A percentile compares a stretch with the other conserved stretches of the same genome.
These are phyloP conservation scores for Panicum hallii DNA, from an alignment of 202 grass and related monocot genomes.

Conservation along the genomic window DNA sequence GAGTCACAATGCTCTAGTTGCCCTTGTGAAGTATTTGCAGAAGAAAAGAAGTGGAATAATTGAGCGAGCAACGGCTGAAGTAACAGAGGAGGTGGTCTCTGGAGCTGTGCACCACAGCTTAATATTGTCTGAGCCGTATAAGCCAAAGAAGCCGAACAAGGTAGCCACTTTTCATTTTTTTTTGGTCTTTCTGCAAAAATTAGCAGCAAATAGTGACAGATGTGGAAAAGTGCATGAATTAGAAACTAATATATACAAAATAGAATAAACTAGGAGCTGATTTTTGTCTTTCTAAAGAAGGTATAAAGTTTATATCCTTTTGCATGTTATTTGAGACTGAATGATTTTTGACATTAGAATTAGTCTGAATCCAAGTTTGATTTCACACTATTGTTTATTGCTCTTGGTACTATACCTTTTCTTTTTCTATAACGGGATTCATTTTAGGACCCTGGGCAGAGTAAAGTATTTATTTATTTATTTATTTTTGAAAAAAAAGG, in stretches of 20 bases:
- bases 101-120: slow-evolving; percentile 91
- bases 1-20: slow-evolving; percentile 83
- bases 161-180: slow-evolving; percentile 48
- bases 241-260: too few species aligned
- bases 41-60: slow-evolving; percentile 93
- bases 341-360: background rate
- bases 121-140: slow-evolving; percentile 81
- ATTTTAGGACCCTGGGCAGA: slow-evolving; percentile 14
- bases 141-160: slow-evolving; percentile 77
- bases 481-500: background rate
- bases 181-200: slow-evolving; percentile 32
- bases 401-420: slow-evolving; percentile 16
- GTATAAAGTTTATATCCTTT: background rate
- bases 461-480: background rate
- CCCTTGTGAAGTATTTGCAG: slow-evolving; percentile 97
- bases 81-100: slow-evolving; percentile 95
- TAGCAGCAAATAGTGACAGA: slow-evolving; percentile 22
- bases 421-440: slow-evolving; percentile 15
- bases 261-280: slow-evolving; percentile 17
- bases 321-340: slow-evolving; percentile 15
- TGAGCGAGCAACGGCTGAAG: slow-evolving; percentile 95
- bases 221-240: slow-evolving; percentile 22
- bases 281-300: background rate
- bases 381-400: slow-evolving; percentile 24
- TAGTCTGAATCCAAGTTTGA: slow-evolving; percentile 6